Base-by-base conservation (phyloP, 768 basidiomycete species). In the Rhodotorula diobovata region DNA sequence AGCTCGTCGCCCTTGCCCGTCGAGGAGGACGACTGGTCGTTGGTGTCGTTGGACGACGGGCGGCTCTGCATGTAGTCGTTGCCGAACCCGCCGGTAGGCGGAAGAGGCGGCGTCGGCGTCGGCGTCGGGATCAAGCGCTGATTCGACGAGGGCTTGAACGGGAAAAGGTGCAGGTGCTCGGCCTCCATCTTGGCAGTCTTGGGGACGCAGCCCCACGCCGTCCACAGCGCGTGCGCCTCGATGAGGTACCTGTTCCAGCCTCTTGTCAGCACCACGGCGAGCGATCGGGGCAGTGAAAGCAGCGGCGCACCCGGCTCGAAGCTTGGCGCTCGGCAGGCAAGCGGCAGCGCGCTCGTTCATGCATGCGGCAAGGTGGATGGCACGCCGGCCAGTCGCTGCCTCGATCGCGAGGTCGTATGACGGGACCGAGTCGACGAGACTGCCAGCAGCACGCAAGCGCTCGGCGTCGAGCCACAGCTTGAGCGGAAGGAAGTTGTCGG, bases 391-490 rank as follows among this genome's bases (percentile, higher is more conserved):
- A 10, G 53, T 55, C 21, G 74, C 70, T 3, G 50, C 55, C n/a
- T 25, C 45, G 64, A 75, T 75, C 0, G 74, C 74, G 4, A 50
- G 18, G 61, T 75, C 74, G 50, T 56, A 72, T 0, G 35, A 28
- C 5, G n/a, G 39, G 50, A 72, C 16, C 5, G 66, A 66, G 18
- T 63, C 32, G 20, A 43, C 55, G 37, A 43, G 5, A 7, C 25
- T 18, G 37, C 50, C 64, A 5, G 4, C 4, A 10, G n/a, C 59
- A 10, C 53, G 35, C 21, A 37, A 30, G 14, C 37, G 39, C 56
- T 71, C 74, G 18, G 74, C 74, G 18, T 66, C 39, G 25, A 75
- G 74, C 74, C 70, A 72, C n/a, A 75, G 73, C 30, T 57, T 34
- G 43, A 74, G 34, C 25, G 68, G 58, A 4, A 32, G 28, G 15